These are phyloP conservation scores for Phytopythium mirpurense DNA, from an alignment of 352 stramenopile genomes.

Conservation along the genomic window DNA sequence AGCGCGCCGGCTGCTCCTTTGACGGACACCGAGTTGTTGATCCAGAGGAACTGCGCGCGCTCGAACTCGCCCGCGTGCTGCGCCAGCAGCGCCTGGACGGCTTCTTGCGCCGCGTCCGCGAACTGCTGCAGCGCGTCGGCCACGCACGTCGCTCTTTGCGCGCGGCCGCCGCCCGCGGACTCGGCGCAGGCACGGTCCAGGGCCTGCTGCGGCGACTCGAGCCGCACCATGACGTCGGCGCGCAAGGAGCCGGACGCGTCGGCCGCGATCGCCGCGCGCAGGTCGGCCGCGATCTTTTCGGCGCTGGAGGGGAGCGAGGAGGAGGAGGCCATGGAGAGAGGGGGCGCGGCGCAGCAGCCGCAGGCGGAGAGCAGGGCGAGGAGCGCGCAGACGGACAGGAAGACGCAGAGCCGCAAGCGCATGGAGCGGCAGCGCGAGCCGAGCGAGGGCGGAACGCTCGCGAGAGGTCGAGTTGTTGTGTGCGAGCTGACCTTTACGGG, in stretches of 20 bases:
- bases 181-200: conserved; percentile 24
- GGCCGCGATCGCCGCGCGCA: conserved; percentile 25
- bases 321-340: neutral
- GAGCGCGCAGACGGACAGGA: neutral
- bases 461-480: neutral
- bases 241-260: conserved; percentile 13
- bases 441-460: too few relatives aligned
- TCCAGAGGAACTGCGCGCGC: conserved; percentile 49
- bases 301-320: neutral
- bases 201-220: conserved; percentile 29
- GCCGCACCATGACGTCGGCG: conserved; percentile 51
- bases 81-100: conserved; percentile 36
- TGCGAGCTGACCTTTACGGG: neutral
- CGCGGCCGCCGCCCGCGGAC: conserved; percentile 14
- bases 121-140: conserved; percentile 46
- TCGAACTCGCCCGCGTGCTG: conserved; percentile 21
- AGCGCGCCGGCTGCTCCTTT: conserved; percentile 29
- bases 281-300: conserved; percentile 39
- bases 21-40: conserved; percentile 61
- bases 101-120: conserved; percentile 35
- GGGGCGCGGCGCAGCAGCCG: neutral
- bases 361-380: neutral
- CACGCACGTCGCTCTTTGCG: conserved; percentile 36
- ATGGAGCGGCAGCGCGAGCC: neutral
- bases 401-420: neutral